phyloP scores from a whole-genome alignment of 2,329 filamentous ascomycete species.

The Claviceps digitariae region DNA sequence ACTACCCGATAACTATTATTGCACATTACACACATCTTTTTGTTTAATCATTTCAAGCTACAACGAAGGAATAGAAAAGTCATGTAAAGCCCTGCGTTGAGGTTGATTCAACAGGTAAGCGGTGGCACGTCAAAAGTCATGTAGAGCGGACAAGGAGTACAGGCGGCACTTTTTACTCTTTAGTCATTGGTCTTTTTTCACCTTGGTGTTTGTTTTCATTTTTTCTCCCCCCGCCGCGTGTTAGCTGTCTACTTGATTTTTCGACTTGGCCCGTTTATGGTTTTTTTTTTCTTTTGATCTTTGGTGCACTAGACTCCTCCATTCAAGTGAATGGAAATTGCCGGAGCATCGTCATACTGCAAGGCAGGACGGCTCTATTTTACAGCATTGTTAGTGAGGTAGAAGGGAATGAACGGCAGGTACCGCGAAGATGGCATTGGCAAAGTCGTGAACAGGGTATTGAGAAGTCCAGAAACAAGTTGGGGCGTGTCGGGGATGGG shows the following conservation, averaged over 20 bases:
- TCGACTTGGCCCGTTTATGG: neutral
- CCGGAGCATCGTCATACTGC: neutral
- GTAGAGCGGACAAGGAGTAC: constrained; percentile 28
- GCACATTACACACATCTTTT: constrained; percentile 9
- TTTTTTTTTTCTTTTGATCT: constrained; percentile 9
- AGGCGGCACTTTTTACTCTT: constrained; percentile 17
- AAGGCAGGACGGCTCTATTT: neutral
- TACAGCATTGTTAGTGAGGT: neutral
- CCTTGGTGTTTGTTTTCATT: constrained; percentile 7
- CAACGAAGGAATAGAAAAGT: constrained; percentile 27
- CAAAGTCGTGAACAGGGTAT: neutral
- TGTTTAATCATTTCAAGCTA: constrained; percentile 15
- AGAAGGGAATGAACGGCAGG: neutral
- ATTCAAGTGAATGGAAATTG: constrained; percentile 21
- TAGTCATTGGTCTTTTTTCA: constrained; percentile 11
- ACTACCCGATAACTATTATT: neutral
- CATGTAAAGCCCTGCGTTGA: constrained; percentile 25
- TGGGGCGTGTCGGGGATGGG: neutral
- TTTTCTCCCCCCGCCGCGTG: neutral
- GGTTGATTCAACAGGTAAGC: constrained; percentile 12
- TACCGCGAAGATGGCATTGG: neutral
- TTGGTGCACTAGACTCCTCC: constrained; percentile 13
- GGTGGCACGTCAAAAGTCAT: constrained; percentile 26
- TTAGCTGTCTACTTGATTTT: neutral
- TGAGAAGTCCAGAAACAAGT: neutral